Evolutionary conservation across 495 filamentous ascomycete genomes (phyloP).

Genomic region (Cryomyces minteri): DNA sequence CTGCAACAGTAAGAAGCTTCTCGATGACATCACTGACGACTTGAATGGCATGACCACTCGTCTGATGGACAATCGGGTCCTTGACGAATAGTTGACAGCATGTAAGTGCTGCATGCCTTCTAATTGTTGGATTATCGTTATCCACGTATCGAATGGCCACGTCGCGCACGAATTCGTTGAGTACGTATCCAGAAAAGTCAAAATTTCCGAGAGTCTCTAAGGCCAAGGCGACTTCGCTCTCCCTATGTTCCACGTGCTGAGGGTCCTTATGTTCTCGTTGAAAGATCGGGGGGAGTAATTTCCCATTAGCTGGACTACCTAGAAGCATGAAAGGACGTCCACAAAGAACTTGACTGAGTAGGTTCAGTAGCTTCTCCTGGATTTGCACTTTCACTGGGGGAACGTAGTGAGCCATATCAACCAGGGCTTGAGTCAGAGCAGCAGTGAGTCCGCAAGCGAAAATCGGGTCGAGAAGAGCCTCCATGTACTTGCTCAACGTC

Average conservation of each 20-base stretch:
- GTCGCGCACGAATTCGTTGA: conserved; percentile 97
- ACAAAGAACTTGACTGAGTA: conserved; percentile 85
- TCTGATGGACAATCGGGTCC: conserved; percentile 95
- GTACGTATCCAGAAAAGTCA: conserved; percentile 78
- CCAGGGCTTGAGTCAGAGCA: conserved; percentile 81
- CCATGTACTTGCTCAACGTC: conserved; percentile 94
- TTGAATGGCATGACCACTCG: conserved; percentile 86
- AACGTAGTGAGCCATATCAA: conserved; percentile 98
- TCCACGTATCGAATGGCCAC: conserved; percentile 97
- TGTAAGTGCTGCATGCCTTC: conserved; percentile 86
- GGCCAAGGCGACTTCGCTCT: conserved; percentile 79
- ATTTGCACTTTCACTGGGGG: conserved; percentile 83
- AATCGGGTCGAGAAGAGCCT: conserved; percentile 84
- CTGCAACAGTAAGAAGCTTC: conserved; percentile 81
- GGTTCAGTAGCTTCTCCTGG: conserved; percentile 82
- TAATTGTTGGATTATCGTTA: conserved; percentile 81
- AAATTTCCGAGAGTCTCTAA: conserved; percentile 89
- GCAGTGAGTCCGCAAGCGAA: conserved; percentile 89
- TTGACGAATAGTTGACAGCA: conserved; percentile 94
- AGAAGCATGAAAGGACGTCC: conserved; percentile 81
- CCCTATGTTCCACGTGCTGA: conserved; percentile 48
- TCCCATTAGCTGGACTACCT: conserved; percentile 61
- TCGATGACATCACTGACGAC: conserved; percentile 96
- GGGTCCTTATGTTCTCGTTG: conserved; percentile 74
- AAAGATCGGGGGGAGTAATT: conserved; percentile 44